A percentile compares a stretch with the other conserved stretches of the same genome.
Evolutionary conservation across 2,329 filamentous ascomycete species (phyloP).

Genomic region (Orbilia javanica): DNA sequence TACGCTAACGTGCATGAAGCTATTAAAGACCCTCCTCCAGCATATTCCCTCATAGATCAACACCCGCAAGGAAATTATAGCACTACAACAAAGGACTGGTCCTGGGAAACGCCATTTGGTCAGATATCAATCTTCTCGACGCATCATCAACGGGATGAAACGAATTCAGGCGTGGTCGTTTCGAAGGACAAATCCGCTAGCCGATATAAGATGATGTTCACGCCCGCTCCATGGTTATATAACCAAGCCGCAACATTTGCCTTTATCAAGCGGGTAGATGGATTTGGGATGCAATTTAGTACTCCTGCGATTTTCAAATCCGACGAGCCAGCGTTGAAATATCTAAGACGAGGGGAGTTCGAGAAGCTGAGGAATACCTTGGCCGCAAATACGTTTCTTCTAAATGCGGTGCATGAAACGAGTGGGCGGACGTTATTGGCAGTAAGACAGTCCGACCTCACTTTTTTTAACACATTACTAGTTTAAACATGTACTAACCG

Average conservation of each 20-base stretch:
- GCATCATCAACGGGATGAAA: conserved; percentile 34
- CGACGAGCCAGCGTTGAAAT: conserved; percentile 45
- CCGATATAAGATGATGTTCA: conserved; percentile 53
- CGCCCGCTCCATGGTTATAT: conserved; percentile 49
- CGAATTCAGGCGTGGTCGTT: background rate
- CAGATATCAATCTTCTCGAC: conserved; percentile 54
- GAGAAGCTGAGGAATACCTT: conserved; percentile 40
- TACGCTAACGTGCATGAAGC: background rate
- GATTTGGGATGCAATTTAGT: conserved; percentile 53
- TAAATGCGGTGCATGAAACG: conserved; percentile 48
- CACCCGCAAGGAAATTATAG: conserved; percentile 15
- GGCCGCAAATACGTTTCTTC: conserved; percentile 34
- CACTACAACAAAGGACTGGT: conserved; percentile 50
- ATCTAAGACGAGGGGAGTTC: conserved; percentile 43
- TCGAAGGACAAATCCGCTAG: conserved; percentile 51
- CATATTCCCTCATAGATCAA: conserved; percentile 23
- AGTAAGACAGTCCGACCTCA: no score
- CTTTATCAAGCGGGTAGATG: conserved; percentile 46
- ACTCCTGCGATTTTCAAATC: conserved; percentile 52
- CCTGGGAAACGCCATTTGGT: conserved; percentile 52
- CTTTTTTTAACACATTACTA: no score
- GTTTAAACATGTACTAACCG: conserved; percentile 5
- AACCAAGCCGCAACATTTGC: conserved; percentile 48
- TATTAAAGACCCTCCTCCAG: conserved; percentile 33
- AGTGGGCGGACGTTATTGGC: conserved; percentile 45